Percentiles rank a stretch among this genome's conserved stretches.
phyloP scores from a whole-genome alignment of 306 rosid species.

The Pachyrhizus erosus region DNA sequence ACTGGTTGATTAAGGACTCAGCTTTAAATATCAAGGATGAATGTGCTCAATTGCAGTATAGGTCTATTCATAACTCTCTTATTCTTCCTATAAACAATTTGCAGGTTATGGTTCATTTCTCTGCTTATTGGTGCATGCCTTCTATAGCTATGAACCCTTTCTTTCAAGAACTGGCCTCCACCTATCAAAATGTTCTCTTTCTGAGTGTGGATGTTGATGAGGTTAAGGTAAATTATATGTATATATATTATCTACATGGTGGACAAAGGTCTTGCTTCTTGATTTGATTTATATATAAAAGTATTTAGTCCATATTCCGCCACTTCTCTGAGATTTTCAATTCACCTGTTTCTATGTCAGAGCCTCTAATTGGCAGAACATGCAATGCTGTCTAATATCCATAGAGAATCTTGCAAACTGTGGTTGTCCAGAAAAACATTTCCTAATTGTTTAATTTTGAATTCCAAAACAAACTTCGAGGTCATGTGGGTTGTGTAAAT shows the following conservation, averaged over 20 bases:
- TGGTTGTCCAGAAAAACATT: neutral
- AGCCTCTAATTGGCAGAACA: conserved; percentile 33
- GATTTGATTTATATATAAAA: conserved; percentile 8
- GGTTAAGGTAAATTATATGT: conserved; percentile 51
- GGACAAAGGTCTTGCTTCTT: neutral
- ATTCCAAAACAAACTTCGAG: conserved; percentile 40
- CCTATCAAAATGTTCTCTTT: conserved; percentile 44
- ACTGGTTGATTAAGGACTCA: conserved; percentile 32
- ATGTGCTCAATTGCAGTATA: neutral
- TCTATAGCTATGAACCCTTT: conserved; percentile 52
- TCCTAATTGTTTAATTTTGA: conserved; percentile 31
- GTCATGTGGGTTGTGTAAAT: conserved; percentile 30
- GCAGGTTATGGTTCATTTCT: conserved; percentile 61
- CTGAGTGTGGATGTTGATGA: conserved; percentile 60
- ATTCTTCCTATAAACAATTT: neutral
- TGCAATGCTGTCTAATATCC: neutral
- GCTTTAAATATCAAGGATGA: conserved; percentile 16
- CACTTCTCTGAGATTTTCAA: neutral
- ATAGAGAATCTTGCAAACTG: neutral
- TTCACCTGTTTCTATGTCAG: neutral
- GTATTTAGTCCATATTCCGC: neutral
- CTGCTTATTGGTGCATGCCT: conserved; percentile 62
- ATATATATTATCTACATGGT: too few species aligned
- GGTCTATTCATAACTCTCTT: neutral
- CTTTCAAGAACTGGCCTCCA: conserved; percentile 53